phyloP scores from a whole-genome alignment of 768 basidiomycete species.

The Rickenella mellea region DNA sequence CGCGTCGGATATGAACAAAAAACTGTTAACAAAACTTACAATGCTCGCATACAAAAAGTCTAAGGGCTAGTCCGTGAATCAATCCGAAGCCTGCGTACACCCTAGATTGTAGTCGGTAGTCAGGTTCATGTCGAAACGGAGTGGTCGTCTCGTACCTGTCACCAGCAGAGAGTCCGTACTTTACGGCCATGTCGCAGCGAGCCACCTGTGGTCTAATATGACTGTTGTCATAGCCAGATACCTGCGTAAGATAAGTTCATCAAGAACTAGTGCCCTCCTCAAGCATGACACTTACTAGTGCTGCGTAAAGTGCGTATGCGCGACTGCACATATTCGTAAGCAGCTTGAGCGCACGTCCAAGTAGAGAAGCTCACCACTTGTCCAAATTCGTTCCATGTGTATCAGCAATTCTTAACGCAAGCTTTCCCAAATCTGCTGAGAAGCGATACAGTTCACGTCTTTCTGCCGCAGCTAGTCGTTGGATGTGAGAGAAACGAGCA shows the following conservation, averaged over 20 bases:
- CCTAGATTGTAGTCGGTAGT: slow-evolving; percentile 20
- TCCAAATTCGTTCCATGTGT: slow-evolving; percentile 52
- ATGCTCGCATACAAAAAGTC: slow-evolving; percentile 53
- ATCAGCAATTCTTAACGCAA: slow-evolving; percentile 61
- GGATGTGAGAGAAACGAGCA: slow-evolving; percentile 1
- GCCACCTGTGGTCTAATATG: slow-evolving; percentile 56
- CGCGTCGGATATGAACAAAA: not conserved
- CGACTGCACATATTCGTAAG: too few relatives aligned
- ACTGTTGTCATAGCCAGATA: slow-evolving; percentile 57
- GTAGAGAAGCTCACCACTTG: slow-evolving; percentile 42
- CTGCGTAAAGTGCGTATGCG: too few relatives aligned
- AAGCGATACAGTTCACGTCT: slow-evolving; percentile 55
- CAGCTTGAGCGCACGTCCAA: too few relatives aligned
- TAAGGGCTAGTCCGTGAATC: slow-evolving; percentile 43
- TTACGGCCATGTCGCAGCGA: slow-evolving; percentile 51
- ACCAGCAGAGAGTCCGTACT: slow-evolving; percentile 57
- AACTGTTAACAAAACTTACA: slow-evolving; percentile 26
- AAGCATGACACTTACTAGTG: too few relatives aligned
- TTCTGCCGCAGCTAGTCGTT: slow-evolving; percentile 43
- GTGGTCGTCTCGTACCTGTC: slow-evolving; percentile 36
- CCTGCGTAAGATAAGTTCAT: slow-evolving; percentile 11
- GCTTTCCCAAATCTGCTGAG: slow-evolving; percentile 55
- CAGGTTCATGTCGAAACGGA: not conserved
- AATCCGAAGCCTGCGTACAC: slow-evolving; percentile 54
- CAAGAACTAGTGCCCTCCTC: too few relatives aligned